Evolutionary conservation across 2,329 filamentous ascomycete genomes (phyloP).

Genomic region (Xylariaceae sp.): DNA sequence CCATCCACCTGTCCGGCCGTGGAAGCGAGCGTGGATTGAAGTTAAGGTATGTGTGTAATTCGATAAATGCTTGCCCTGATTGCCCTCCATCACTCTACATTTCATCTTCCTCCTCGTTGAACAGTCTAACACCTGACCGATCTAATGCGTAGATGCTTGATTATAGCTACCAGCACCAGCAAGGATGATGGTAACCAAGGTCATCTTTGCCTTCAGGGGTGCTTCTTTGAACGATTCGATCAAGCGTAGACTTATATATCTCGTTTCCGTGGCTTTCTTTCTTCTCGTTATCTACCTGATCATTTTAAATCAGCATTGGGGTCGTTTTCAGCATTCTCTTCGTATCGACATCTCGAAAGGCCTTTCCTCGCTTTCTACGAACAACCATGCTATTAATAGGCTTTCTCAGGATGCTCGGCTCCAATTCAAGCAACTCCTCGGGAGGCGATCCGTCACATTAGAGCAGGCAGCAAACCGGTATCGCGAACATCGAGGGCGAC

Average conservation of each 20-base stretch:
- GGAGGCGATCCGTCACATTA: slow-evolving; percentile 54
- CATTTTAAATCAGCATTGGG: slow-evolving; percentile 10
- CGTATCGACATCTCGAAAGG: not conserved
- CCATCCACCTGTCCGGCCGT: too few species aligned
- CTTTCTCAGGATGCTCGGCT: slow-evolving; percentile 53
- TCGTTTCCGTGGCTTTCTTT: slow-evolving; percentile 8
- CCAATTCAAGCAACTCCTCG: slow-evolving; percentile 49
- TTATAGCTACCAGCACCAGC: not conserved
- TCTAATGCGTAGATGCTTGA: too few species aligned
- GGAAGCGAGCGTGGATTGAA: too few species aligned
- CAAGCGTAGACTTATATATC: slow-evolving; percentile 16
- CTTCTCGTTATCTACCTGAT: slow-evolving; percentile 15
- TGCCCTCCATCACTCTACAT: too few species aligned
- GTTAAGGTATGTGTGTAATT: too few species aligned
- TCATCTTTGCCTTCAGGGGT: slow-evolving; percentile 7
- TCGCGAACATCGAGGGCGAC: slow-evolving; percentile 59
- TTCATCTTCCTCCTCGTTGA: too few species aligned
- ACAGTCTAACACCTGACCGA: too few species aligned
- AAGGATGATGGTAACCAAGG: slow-evolving; percentile 12
- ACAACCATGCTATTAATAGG: slow-evolving; percentile 53
- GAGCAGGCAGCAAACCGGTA: slow-evolving; percentile 60
- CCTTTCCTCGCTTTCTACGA: not conserved
- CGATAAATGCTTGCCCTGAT: too few species aligned
- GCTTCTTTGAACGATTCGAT: slow-evolving; percentile 15
- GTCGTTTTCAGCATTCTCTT: not conserved